These are phyloP conservation scores for Lumnitzera littorea DNA, from an alignment of 345 rosid species.

Conservation along the genomic window DNA sequence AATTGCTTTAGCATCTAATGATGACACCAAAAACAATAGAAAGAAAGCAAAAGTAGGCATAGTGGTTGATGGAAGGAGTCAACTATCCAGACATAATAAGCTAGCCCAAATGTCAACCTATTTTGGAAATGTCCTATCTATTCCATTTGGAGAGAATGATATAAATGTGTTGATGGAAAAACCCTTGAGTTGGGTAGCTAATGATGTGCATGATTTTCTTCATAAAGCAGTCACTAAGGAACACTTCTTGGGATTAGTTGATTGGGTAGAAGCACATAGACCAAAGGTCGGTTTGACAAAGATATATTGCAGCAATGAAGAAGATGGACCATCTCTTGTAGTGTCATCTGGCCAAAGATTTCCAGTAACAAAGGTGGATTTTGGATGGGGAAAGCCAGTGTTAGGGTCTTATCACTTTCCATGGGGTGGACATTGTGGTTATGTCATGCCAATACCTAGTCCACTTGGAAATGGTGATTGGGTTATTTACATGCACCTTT, in stretches of 20 bases:
- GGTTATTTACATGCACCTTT: conserved; percentile 47
- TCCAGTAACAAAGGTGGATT: conserved; percentile 39
- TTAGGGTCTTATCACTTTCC: conserved; percentile 62
- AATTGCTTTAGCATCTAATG: conserved; percentile 25
- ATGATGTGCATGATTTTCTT: conserved; percentile 44
- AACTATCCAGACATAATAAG: conserved; percentile 13
- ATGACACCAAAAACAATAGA: neutral
- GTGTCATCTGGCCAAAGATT: conserved; percentile 69
- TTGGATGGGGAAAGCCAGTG: conserved; percentile 49
- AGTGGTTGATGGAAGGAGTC: conserved; percentile 66
- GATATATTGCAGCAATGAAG: conserved; percentile 34
- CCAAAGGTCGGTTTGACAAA: conserved; percentile 44
- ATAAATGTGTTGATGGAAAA: conserved; percentile 28
- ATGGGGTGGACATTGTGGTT: conserved; percentile 43
- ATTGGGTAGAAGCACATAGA: conserved; percentile 66
- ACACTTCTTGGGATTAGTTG: conserved; percentile 66
- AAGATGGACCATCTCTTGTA: conserved; percentile 57
- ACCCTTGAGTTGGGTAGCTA: conserved; percentile 48
- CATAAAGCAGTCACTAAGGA: conserved; percentile 32
- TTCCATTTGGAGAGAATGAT: conserved; percentile 40
- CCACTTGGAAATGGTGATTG: conserved; percentile 48
- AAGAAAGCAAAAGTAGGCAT: conserved; percentile 38
- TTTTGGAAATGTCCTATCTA: conserved; percentile 65
- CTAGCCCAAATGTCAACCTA: conserved; percentile 13
- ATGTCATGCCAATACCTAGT: conserved; percentile 65